phyloP scores from a whole-genome alignment of 2,329 filamentous ascomycete species.

The Rosellinia necatrix region DNA sequence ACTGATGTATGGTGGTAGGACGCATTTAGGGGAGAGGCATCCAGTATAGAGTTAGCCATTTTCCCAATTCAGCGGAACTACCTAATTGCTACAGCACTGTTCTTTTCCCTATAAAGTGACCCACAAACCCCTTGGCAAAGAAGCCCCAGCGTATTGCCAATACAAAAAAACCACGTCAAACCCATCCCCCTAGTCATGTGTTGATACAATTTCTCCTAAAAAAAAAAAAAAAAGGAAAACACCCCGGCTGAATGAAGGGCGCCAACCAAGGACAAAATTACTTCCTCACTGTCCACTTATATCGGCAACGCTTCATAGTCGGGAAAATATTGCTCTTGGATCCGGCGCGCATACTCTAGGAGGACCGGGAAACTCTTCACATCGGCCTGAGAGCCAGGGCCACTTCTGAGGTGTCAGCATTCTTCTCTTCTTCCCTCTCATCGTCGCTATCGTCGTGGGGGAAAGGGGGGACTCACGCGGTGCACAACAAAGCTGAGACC shows the following conservation, averaged over 20 bases:
- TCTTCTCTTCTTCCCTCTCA: slow-evolving; percentile 14
- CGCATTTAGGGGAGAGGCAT: slow-evolving; percentile 1
- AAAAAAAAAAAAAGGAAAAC: too few relatives aligned
- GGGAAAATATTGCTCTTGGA: slow-evolving; percentile 61
- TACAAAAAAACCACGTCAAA: too few relatives aligned
- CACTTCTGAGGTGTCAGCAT: slow-evolving; percentile 40
- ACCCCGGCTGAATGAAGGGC: too few relatives aligned
- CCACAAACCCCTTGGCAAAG: too few relatives aligned
- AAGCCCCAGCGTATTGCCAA: too few relatives aligned
- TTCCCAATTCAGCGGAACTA: not conserved
- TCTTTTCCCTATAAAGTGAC: not conserved
- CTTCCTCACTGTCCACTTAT: not conserved
- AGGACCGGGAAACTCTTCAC: slow-evolving; percentile 53
- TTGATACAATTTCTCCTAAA: too few relatives aligned
- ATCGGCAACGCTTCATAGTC: slow-evolving; percentile 54
- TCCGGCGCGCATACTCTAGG: slow-evolving; percentile 59
- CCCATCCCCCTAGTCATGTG: too few relatives aligned
- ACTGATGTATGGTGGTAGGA: slow-evolving; percentile 7
- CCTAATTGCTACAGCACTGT: not conserved
- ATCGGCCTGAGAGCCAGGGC: slow-evolving; percentile 51
- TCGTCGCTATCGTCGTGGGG: not conserved
- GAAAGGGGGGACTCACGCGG: slow-evolving; percentile 52
- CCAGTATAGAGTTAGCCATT: not conserved
- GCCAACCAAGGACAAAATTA: too few relatives aligned
- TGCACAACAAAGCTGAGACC: slow-evolving; percentile 54